Evolutionary conservation across 352 stramenopile species (phyloP).

Genomic region (Aphanomyces stellatus): DNA sequence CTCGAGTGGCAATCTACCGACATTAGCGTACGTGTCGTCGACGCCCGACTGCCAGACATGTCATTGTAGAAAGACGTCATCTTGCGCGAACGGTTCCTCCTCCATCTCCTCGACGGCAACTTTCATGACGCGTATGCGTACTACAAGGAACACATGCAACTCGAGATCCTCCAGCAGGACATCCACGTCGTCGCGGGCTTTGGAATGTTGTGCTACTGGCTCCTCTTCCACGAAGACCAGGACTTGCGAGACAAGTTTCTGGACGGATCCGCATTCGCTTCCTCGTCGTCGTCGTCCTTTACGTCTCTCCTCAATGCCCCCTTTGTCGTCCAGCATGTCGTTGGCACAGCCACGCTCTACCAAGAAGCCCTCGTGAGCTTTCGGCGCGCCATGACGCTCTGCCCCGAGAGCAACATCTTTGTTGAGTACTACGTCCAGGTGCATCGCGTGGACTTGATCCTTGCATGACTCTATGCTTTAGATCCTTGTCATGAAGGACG

Average conservation of each 20-base stretch:
- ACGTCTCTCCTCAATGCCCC: background rate
- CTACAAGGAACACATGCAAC: conserved; percentile 66
- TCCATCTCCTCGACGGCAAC: conserved; percentile 57
- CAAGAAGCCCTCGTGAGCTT: conserved; percentile 50
- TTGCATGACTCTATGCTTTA: conserved; percentile 19
- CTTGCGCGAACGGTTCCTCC: conserved; percentile 63
- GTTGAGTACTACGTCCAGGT: conserved; percentile 53
- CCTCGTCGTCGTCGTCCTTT: background rate
- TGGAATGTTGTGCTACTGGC: conserved; percentile 75
- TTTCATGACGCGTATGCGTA: conserved; percentile 74
- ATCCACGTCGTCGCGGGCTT: conserved; percentile 54
- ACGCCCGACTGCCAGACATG: background rate
- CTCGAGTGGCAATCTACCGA: conserved; percentile 38
- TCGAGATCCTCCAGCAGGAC: conserved; percentile 45
- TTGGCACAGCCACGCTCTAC: conserved; percentile 65
- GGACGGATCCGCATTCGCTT: background rate
- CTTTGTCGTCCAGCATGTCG: conserved; percentile 37
- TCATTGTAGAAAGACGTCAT: conserved; percentile 23
- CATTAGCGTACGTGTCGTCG: conserved; percentile 25
- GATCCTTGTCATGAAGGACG: conserved; percentile 49
- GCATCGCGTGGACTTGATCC: background rate
- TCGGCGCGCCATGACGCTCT: conserved; percentile 47
- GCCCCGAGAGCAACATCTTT: conserved; percentile 47
- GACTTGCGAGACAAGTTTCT: conserved; percentile 50
- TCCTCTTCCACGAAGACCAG: conserved; percentile 67